Percentiles rank a stretch among this genome's conserved stretches.
These are phyloP conservation scores for Lithocarpus polystachyus DNA, from an alignment of 306 rosid genomes.

Conservation along the genomic window DNA sequence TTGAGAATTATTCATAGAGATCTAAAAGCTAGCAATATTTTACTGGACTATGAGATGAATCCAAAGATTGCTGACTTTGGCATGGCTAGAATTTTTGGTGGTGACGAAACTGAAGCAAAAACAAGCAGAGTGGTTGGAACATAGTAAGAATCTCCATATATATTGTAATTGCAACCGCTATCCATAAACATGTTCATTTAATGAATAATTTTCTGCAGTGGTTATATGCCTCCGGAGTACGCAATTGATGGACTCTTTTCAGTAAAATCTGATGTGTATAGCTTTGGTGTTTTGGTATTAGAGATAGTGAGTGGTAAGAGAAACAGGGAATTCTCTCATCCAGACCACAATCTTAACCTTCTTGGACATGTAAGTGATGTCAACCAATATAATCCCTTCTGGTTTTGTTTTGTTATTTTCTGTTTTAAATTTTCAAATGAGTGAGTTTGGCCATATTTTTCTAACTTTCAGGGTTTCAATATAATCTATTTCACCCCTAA, in stretches of 20 bases:
- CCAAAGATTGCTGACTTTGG: slow-evolving; percentile 68
- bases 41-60: slow-evolving; percentile 45
- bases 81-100: slow-evolving; percentile 44
- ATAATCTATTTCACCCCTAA: neutral
- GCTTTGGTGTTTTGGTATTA: slow-evolving; percentile 34
- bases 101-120: slow-evolving; percentile 35
- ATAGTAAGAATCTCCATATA: slow-evolving; percentile 29
- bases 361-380: slow-evolving; percentile 40
- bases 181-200: no score
- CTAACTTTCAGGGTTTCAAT: neutral
- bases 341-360: slow-evolving; percentile 31
- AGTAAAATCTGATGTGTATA: neutral
- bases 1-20: slow-evolving; percentile 37
- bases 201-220: neutral
- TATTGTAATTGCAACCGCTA: no score
- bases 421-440: neutral
- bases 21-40: slow-evolving; percentile 48
- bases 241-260: neutral
- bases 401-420: neutral
- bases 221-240: neutral
- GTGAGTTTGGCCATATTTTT: neutral
- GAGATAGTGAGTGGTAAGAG: slow-evolving; percentile 53
- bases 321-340: slow-evolving; percentile 35
- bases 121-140: slow-evolving; percentile 52
- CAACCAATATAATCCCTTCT: neutral